These are phyloP conservation scores for Tetradesmus obliquus DNA, from an alignment of 139 green algal species.

Conservation along the genomic window DNA sequence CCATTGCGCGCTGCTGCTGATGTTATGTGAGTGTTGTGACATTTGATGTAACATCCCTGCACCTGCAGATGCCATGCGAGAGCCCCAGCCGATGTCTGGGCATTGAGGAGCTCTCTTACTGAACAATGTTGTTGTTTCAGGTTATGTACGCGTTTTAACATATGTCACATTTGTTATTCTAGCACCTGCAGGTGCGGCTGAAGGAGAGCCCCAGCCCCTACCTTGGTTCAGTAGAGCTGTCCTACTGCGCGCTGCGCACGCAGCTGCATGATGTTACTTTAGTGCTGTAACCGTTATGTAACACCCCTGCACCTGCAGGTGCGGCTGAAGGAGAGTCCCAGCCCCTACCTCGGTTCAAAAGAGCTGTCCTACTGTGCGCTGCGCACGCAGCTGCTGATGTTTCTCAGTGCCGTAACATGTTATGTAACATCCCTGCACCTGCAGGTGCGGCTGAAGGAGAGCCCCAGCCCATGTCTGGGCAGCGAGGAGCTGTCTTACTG, in stretches of 20 bases:
- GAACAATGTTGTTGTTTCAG: neutral
- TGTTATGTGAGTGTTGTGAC: too few species aligned
- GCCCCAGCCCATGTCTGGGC: neutral
- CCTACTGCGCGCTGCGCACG: constrained; percentile 73
- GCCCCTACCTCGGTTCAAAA: constrained; percentile 28
- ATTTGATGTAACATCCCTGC: neutral
- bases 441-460: neutral
- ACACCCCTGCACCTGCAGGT: too few species aligned
- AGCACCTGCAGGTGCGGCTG: neutral
- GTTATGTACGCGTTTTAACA: neutral
- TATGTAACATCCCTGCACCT: neutral
- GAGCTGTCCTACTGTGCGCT: constrained; percentile 66
- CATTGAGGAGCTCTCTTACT: neutral
- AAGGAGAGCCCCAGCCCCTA: constrained; percentile 2
- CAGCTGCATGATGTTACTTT: constrained; percentile 82
- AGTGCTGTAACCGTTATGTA: too few species aligned
- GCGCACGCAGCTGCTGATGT: too few species aligned
- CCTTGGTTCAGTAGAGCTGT: constrained; percentile 56
- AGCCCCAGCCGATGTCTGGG: neutral
- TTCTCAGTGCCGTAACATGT: neutral
- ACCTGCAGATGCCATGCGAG: constrained; percentile 54
- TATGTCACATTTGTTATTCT: neutral
- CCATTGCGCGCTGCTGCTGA: constrained; percentile 36
- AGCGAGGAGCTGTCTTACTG: constrained; percentile 65
- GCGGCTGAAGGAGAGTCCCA: neutral